Conservation (phyloP, 305 asterid species). For the Fraxinus angustifolia region DNA sequence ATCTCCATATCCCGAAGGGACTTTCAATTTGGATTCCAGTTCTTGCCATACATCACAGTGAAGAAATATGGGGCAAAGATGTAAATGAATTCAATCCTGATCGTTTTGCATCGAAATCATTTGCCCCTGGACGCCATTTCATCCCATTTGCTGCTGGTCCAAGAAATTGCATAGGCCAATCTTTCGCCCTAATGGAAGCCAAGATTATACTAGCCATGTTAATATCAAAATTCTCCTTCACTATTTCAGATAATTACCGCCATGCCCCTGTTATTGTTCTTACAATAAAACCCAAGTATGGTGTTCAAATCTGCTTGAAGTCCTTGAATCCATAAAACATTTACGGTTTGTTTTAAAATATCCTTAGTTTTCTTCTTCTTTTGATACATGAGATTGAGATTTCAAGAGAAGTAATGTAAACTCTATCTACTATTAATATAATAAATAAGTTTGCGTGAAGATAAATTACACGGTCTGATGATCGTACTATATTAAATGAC, state of each 20-base stretch:
- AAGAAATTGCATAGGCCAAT: constrained; percentile 74
- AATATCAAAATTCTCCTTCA: constrained; percentile 61
- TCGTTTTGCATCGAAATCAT: constrained; percentile 52
- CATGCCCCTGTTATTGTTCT: constrained; percentile 80
- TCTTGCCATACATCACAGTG: constrained; percentile 77
- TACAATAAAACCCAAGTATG: constrained; percentile 79
- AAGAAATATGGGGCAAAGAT: constrained; percentile 83
- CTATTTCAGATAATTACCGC: constrained; percentile 60
- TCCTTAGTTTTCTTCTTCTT: background rate
- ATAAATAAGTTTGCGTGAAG: background rate
- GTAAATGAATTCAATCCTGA: constrained; percentile 72
- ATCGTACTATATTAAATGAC: background rate
- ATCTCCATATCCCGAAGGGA: constrained; percentile 76
- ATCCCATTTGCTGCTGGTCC: constrained; percentile 93
- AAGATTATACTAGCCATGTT: constrained; percentile 83
- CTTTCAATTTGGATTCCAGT: constrained; percentile 90
- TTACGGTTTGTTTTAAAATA: background rate
- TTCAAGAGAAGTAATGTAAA: background rate
- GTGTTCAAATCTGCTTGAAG: constrained; percentile 65
- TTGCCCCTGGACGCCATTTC: constrained; percentile 57
- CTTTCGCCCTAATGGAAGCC: constrained; percentile 89
- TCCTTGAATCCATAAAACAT: constrained; percentile 30
- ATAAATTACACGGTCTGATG: background rate
- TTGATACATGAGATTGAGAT: constrained; percentile 13
- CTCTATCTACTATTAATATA: background rate